phyloP scores from a whole-genome alignment of 1,284 basidiomycete genomes.

The Pseudozyma tsukubaensis region DNA sequence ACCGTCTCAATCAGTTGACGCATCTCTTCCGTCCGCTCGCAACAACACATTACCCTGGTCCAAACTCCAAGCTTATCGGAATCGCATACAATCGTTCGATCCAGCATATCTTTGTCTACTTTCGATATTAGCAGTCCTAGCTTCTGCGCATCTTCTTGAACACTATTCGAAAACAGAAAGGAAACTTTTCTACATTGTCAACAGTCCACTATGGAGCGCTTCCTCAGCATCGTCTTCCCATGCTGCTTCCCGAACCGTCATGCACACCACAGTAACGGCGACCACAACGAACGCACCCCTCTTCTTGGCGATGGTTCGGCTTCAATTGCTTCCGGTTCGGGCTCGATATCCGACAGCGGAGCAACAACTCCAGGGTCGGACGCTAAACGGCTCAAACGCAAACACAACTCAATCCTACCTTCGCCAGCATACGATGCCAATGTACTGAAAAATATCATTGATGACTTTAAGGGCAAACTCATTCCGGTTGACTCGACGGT shows the following conservation, averaged over 20 bases:
- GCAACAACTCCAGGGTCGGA: conserved; percentile 9
- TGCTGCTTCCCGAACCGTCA: conserved; percentile 35
- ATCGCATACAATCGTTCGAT: no score
- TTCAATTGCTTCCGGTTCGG: conserved; percentile 6
- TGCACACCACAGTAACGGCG: neutral
- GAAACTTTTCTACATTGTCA: no score
- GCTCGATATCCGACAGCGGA: conserved; percentile 8
- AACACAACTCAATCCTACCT: conserved; percentile 28
- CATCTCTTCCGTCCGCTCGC: no score
- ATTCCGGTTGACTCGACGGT: conserved; percentile 17
- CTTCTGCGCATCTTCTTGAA: no score
- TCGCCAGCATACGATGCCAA: conserved; percentile 33
- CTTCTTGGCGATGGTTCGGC: conserved; percentile 13
- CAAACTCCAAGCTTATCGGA: no score
- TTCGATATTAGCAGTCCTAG: no score
- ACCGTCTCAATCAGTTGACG: no score
- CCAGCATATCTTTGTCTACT: no score
- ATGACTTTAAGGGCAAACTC: conserved; percentile 23
- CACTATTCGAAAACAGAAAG: no score
- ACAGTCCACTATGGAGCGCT: conserved; percentile 18
- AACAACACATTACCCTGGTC: no score
- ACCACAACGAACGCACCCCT: conserved; percentile 30
- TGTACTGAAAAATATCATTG: conserved; percentile 17
- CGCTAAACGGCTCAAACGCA: conserved; percentile 8
- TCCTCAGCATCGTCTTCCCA: conserved; percentile 30